phyloP scores from a whole-genome alignment of 1,284 basidiomycete species.

The Ustilago cynodontis region DNA sequence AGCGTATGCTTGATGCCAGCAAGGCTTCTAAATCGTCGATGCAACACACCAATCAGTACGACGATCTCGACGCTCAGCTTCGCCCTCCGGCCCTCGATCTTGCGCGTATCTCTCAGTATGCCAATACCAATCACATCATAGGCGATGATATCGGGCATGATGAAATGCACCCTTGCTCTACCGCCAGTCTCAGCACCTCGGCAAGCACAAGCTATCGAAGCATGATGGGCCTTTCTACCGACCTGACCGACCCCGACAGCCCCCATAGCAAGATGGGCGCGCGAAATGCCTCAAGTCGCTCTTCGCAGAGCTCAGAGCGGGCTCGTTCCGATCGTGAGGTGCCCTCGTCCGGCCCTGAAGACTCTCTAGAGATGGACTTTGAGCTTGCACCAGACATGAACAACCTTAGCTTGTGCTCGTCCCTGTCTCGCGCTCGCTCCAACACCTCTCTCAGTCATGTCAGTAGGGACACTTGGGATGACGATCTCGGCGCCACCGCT shows the following conservation, averaged over 20 bases:
- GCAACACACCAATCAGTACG: background rate
- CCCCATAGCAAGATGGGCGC: conserved; percentile 35
- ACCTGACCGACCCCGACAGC: conserved; percentile 54
- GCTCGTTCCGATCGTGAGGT: conserved; percentile 39
- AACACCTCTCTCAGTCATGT: conserved; percentile 40
- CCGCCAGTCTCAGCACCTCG: conserved; percentile 44
- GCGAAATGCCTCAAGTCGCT: conserved; percentile 16
- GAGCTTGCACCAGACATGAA: conserved; percentile 49
- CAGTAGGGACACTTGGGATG: conserved; percentile 47
- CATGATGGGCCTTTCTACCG: conserved; percentile 52
- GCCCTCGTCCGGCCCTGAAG: conserved; percentile 25
- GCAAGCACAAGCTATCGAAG: conserved; percentile 54
- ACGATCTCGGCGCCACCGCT: conserved; percentile 17
- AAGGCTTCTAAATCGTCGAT: conserved; percentile 22
- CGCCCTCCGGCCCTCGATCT: conserved; percentile 33
- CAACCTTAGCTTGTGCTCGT: conserved; percentile 53
- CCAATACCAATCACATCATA: background rate
- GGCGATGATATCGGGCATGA: conserved; percentile 1
- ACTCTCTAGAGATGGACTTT: conserved; percentile 49
- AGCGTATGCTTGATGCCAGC: conserved; percentile 38
- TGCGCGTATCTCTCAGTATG: conserved; percentile 15
- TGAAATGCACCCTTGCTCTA: conserved; percentile 14
- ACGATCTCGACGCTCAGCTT: conserved; percentile 26
- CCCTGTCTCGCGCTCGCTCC: conserved; percentile 39
- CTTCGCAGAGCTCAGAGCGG: conserved; percentile 27